Percentiles rank a stretch among this genome's conserved stretches.
Conservation (phyloP, 2,329 filamentous ascomycete species). For the Monosporascus sp. region DNA sequence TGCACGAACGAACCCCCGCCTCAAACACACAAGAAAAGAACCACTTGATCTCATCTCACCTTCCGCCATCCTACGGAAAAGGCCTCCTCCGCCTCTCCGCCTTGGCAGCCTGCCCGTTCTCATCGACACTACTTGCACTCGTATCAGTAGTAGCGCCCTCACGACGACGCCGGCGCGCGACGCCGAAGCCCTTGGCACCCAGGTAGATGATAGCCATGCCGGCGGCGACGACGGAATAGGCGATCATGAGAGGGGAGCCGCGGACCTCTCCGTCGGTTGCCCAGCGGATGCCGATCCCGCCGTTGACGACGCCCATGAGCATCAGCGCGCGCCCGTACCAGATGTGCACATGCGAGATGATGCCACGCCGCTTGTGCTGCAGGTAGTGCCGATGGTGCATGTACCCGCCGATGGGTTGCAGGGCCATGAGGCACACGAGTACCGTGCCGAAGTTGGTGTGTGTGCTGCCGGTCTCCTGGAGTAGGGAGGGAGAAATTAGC, state of each 20-base stretch:
- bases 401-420: constrained; percentile 54
- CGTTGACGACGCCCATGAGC: constrained; percentile 55
- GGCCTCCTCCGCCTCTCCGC: background rate
- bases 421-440: constrained; percentile 45
- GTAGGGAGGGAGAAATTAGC: background rate
- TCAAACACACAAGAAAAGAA: too few relatives aligned
- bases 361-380: constrained; percentile 39
- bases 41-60: background rate
- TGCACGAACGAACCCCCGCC: too few relatives aligned
- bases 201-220: constrained; percentile 43
- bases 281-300: constrained; percentile 54
- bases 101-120: background rate
- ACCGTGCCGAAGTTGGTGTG: constrained; percentile 54
- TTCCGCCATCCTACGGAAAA: background rate
- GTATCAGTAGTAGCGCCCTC: background rate
- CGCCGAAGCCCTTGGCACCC: constrained; percentile 20
- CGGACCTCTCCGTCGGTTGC: constrained; percentile 35
- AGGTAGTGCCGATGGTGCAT: constrained; percentile 52
- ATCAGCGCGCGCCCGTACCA: constrained; percentile 58
- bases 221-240: constrained; percentile 51
- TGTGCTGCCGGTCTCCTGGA: constrained; percentile 43
- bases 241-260: constrained; percentile 37
- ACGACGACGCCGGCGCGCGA: background rate
- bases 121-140: background rate
- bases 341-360: constrained; percentile 52